These are phyloP conservation scores for Funneliformis mosseae DNA, from an alignment of 192 early-diverging fungal species.

Conservation along the genomic window DNA sequence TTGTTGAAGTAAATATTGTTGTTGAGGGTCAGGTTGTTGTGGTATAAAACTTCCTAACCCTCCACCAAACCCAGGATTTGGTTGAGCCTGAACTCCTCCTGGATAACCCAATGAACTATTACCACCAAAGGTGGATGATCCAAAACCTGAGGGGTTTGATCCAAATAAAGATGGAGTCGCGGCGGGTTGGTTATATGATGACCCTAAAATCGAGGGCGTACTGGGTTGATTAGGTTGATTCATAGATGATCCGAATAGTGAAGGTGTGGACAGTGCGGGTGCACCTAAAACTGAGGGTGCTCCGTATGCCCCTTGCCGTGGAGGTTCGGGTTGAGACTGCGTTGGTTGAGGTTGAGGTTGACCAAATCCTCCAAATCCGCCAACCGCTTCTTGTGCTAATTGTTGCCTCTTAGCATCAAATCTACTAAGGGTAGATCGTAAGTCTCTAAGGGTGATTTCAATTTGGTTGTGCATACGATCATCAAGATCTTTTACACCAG, in stretches of 20 bases:
- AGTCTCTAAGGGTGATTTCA: conserved; percentile 1
- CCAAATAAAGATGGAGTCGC: not conserved
- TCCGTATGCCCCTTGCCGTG: not conserved
- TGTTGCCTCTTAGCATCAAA: conserved; percentile 17
- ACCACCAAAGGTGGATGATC: not conserved
- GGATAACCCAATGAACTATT: not conserved
- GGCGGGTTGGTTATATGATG: not conserved
- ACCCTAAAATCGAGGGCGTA: not conserved
- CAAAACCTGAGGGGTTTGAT: not conserved
- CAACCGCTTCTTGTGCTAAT: not conserved
- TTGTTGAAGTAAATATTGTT: not conserved
- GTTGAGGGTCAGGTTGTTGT: not conserved
- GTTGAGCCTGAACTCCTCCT: not conserved
- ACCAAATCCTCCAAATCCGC: conserved; percentile 1
- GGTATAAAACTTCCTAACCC: not conserved
- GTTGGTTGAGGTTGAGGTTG: too few relatives aligned
- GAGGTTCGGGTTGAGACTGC: not conserved
- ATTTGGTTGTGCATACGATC: not conserved
- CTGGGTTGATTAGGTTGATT: not conserved
- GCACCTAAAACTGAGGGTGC: not conserved
- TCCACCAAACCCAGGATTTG: not conserved
- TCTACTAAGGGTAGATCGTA: not conserved
- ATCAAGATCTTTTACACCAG: conserved; percentile 12
- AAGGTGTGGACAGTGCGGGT: not conserved
- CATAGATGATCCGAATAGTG: not conserved